Base-by-base conservation (phyloP, 257 asterid species). In the Lithospermum erythrorhizon region DNA sequence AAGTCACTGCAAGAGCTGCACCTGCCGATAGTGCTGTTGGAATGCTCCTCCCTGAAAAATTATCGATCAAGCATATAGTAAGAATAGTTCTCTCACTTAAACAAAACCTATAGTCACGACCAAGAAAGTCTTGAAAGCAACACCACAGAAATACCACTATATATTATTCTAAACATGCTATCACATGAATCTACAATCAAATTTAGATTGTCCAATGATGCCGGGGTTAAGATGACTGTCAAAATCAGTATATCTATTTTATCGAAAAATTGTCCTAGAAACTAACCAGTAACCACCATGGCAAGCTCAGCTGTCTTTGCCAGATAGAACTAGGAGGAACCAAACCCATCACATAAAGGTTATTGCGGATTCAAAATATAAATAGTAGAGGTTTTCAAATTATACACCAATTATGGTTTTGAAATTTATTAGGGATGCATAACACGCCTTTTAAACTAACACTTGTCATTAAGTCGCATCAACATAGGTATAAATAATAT, bases 1-100 rank as follows among this genome's bases (percentile, higher is more conserved):
- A 85, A 57, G 94, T 82, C 47, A 72, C 84, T 25, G 97, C 95
- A 32, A 87, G 77, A 54, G 95, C 87, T 63, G 94, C 81, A 66
- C 97, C 97, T 0, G 94, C 96, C 21, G 87, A 74, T 62, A 90
- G 21, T 27, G 91, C 97, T 3, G 95, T 72, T 37, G 89, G 30
- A 53, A 90, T 83, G 76, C 87, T 87, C 85, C 75, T 90, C 68
- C 95, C 95, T 93, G 80, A 21, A 56, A 64, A 29, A 16, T 2
- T 21, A 19, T 18, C 9, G 21, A 61, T 61, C 65, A 60, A 68
- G 23, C 2, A 41, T 25, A 55, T 17, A 59, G 49, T 47, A 65
- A 16, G 45, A 59, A 47, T 16, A 24, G 21, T 57, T 53, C 18
- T 61, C 56, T 55, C 37, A 45, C 37, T 52, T 59, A 23, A 59